A percentile compares a stretch with the other conserved stretches of the same genome.
Conservation (phyloP, 2,329 filamentous ascomycete species). For the Sporothrix curviconia region DNA sequence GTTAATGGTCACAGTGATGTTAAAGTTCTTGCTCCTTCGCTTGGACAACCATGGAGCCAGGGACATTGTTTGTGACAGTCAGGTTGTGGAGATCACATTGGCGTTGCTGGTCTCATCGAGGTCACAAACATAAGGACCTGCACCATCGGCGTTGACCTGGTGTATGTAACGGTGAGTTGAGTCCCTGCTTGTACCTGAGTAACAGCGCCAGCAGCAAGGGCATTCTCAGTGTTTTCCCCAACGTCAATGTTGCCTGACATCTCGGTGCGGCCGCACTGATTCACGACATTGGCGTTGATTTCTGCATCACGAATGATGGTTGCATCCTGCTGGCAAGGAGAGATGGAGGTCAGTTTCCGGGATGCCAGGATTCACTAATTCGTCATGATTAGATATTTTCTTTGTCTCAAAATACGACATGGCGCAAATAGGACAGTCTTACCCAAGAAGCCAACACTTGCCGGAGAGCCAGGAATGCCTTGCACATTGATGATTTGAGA, state of each 20-base stretch:
- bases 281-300: slow-evolving; percentile 45
- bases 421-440: too few relatives aligned
- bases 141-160: slow-evolving; percentile 49
- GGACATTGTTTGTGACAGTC: slow-evolving; percentile 35
- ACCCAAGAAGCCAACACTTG: too few relatives aligned
- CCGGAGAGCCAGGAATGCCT: too few relatives aligned
- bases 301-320: slow-evolving; percentile 55
- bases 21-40: slow-evolving; percentile 25
- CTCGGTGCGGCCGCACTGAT: slow-evolving; percentile 56
- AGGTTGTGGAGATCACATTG: slow-evolving; percentile 41
- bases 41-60: slow-evolving; percentile 20
- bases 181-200: slow-evolving; percentile 44
- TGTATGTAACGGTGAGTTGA: slow-evolving; percentile 43
- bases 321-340: slow-evolving; percentile 41
- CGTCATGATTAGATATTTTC: too few relatives aligned
- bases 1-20: slow-evolving; percentile 53
- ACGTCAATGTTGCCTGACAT: slow-evolving; percentile 56
- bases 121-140: slow-evolving; percentile 49
- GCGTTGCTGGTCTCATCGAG: slow-evolving; percentile 42
- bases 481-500: too few relatives aligned
- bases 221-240: slow-evolving; percentile 48
- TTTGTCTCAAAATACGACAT: too few relatives aligned
- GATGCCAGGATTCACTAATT: too few relatives aligned
- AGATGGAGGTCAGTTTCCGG: too few relatives aligned
- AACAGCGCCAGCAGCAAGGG: slow-evolving; percentile 38